Percentiles rank a stretch among this genome's conserved stretches.
Evolutionary conservation across 176 grass and related monocot species (phyloP).

Genomic region (Eragrostis nindensis): DNA sequence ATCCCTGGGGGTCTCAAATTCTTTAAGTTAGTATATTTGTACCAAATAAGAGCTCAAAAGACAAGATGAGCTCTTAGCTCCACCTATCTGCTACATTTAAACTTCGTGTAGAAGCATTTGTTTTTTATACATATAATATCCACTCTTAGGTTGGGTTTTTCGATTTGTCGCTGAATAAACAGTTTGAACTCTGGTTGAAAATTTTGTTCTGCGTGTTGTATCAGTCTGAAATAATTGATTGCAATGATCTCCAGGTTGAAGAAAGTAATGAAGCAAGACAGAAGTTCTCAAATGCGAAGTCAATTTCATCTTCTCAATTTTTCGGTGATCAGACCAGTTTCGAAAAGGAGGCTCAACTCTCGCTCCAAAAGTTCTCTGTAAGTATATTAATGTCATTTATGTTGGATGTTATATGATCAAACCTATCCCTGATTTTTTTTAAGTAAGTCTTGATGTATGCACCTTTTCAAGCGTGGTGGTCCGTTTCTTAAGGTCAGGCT

Average conservation of each 20-base stretch:
- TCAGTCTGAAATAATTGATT: constrained; percentile 31
- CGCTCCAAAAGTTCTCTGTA: constrained; percentile 91
- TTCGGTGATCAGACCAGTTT: constrained; percentile 68
- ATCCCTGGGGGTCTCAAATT: constrained; percentile 8
- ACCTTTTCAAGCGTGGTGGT: background rate
- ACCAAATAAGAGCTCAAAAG: background rate
- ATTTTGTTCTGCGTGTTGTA: background rate
- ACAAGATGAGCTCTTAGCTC: background rate
- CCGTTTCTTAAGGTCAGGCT: background rate
- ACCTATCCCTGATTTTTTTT: background rate
- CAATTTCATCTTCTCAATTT: constrained; percentile 97
- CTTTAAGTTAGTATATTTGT: constrained; percentile 12
- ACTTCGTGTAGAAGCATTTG: background rate
- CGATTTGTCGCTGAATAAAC: constrained; percentile 8
- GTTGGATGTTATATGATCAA: background rate
- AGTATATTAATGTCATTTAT: constrained; percentile 25
- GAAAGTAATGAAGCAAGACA: constrained; percentile 89
- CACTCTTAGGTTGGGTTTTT: background rate
- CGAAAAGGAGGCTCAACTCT: constrained; percentile 72
- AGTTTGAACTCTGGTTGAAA: background rate
- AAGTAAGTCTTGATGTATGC: background rate
- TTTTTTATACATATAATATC: background rate
- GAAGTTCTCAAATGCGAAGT: constrained; percentile 99
- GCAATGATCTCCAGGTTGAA: constrained; percentile 56
- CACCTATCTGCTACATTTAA: background rate